phyloP scores from a whole-genome alignment of 73 alveolate genomes.

The Diophrys appendiculata region DNA sequence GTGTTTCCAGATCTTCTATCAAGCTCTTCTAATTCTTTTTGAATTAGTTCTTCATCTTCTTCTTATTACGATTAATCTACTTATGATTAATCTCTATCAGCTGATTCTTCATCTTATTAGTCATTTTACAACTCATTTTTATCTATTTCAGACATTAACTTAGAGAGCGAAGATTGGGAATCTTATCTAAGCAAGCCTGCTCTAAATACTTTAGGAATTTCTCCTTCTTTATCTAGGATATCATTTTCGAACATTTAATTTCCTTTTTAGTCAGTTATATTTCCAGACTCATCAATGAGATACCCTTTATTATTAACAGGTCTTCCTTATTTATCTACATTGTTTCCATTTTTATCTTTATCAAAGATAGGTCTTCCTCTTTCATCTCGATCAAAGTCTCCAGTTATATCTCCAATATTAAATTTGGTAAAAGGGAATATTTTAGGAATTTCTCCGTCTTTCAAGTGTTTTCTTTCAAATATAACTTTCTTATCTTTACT shows the following conservation, averaged over 20 bases:
- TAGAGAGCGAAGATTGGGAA: constrained; percentile 39
- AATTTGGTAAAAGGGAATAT: constrained; percentile 40
- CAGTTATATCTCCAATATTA: constrained; percentile 20
- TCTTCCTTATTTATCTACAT: constrained; percentile 16
- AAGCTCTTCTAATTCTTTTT: constrained; percentile 26
- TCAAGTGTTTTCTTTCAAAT: constrained; percentile 11
- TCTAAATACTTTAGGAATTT: constrained; percentile 39
- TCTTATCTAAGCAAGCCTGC: constrained; percentile 53
- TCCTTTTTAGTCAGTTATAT: constrained; percentile 28
- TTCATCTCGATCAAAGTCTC: constrained; percentile 23
- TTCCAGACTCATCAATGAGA: constrained; percentile 17
- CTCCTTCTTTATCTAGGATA: constrained; percentile 15
- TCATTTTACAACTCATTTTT: constrained; percentile 31
- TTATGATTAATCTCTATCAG: constrained; percentile 26
- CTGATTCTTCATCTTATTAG: constrained; percentile 22
- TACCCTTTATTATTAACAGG: constrained; percentile 31
- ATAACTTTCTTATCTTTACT: constrained; percentile 7
- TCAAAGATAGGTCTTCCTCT: constrained; percentile 13
- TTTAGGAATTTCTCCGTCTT: constrained; percentile 41
- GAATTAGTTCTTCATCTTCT: constrained; percentile 44
- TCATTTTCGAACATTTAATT: constrained; percentile 21
- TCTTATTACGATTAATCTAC: too few relatives aligned
- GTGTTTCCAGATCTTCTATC: constrained; percentile 31
- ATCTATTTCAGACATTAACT: constrained; percentile 52
- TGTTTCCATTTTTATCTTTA: constrained; percentile 19